phyloP scores from a whole-genome alignment of 768 basidiomycete species.

The Candolleomyces aberdarensis region DNA sequence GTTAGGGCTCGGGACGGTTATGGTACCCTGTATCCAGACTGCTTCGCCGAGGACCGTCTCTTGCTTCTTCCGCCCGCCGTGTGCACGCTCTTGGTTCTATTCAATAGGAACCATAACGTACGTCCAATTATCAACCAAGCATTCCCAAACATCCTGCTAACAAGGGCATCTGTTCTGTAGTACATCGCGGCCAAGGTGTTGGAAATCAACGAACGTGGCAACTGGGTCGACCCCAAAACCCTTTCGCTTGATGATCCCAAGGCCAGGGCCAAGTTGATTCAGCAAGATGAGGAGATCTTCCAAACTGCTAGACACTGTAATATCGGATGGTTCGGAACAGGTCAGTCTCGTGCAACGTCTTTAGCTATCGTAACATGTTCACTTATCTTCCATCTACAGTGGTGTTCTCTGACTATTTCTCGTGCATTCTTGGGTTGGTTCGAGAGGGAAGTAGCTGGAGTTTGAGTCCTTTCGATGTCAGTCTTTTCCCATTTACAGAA shows the following conservation, averaged over 20 bases:
- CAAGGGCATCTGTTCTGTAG: constrained; percentile 30
- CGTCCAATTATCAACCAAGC: constrained; percentile 17
- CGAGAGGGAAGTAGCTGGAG: constrained; percentile 76
- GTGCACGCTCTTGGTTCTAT: constrained; percentile 75
- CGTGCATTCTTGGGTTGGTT: constrained; percentile 74
- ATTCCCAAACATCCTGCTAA: background rate
- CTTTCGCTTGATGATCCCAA: constrained; percentile 36
- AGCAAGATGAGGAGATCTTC: constrained; percentile 80
- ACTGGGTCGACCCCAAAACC: constrained; percentile 52
- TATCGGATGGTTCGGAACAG: constrained; percentile 72
- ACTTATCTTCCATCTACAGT: constrained; percentile 23
- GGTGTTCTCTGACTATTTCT: constrained; percentile 85
- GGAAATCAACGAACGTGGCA: constrained; percentile 77
- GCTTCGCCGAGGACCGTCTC: constrained; percentile 77
- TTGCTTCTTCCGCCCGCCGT: constrained; percentile 77
- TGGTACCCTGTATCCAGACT: constrained; percentile 65
- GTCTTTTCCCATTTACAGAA: constrained; percentile 13
- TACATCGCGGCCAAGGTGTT: constrained; percentile 76
- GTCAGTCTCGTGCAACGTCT: constrained; percentile 22
- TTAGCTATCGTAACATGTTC: constrained; percentile 4
- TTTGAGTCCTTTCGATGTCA: constrained; percentile 67
- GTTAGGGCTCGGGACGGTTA: constrained; percentile 59
- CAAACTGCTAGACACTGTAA: constrained; percentile 77
- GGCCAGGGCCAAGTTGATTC: constrained; percentile 32
- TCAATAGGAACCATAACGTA: constrained; percentile 88